Percentiles rank a stretch among this genome's conserved stretches.
phyloP scores from a whole-genome alignment of 352 stramenopile genomes.

The Globisporangium uncinulatum region DNA sequence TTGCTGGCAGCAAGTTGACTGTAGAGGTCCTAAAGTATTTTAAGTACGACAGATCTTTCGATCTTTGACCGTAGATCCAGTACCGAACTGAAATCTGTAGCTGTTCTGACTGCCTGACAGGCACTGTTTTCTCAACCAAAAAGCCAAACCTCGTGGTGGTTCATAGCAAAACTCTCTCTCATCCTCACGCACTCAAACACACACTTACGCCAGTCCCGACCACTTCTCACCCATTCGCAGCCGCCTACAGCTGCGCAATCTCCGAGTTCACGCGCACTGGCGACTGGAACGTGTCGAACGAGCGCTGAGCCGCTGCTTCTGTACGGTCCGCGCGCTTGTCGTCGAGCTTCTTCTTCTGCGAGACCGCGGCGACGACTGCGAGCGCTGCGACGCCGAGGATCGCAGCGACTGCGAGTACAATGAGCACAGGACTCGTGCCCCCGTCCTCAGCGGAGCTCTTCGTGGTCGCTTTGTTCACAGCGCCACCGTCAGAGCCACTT shows the following conservation, averaged over 20 bases:
- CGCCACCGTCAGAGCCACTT: neutral
- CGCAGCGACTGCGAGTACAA: constrained; percentile 10
- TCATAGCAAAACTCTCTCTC: too few relatives aligned
- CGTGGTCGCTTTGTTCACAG: constrained; percentile 9
- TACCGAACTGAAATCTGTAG: too few relatives aligned
- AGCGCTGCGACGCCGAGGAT: constrained; percentile 11
- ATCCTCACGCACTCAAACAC: too few relatives aligned
- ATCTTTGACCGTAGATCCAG: too few relatives aligned
- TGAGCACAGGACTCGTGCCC: constrained; percentile 15
- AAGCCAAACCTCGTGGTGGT: too few relatives aligned
- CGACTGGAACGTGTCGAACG: constrained; percentile 16
- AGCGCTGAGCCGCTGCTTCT: constrained; percentile 7
- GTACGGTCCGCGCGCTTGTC: constrained; percentile 17
- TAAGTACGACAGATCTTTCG: too few relatives aligned
- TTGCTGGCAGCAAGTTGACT: too few relatives aligned
- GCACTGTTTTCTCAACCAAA: too few relatives aligned
- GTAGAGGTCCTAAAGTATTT: too few relatives aligned
- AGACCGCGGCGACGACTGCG: constrained; percentile 10
- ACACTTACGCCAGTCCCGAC: too few relatives aligned
- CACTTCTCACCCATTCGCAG: too few relatives aligned
- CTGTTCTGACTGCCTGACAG: too few relatives aligned
- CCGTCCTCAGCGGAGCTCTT: neutral
- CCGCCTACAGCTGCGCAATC: constrained; percentile 12
- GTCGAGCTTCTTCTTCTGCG: constrained; percentile 18
- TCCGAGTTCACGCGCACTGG: constrained; percentile 13